Conservation (phyloP, 176 grass and related monocot species). For the Puya raimondii region DNA sequence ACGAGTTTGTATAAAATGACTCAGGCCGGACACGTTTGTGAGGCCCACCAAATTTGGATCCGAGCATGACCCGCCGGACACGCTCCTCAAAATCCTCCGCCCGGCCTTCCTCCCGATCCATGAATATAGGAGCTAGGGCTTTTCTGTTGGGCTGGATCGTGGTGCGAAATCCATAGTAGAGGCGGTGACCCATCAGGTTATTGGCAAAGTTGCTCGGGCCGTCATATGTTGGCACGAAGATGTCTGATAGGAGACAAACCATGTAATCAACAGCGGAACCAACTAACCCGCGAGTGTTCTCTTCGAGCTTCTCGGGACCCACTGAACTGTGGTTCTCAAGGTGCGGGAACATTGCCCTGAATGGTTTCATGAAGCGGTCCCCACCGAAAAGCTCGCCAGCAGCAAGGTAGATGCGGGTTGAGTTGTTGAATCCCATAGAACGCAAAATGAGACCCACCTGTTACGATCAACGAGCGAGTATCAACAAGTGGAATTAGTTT, state of each 20-base stretch:
- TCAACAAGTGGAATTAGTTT: not conserved
- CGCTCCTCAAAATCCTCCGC: constrained; percentile 55
- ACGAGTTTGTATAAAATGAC: constrained; percentile 89
- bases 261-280: constrained; percentile 96
- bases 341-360: constrained; percentile 60
- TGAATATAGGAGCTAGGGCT: constrained; percentile 74
- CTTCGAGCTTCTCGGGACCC: constrained; percentile 67
- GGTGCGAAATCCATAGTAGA: constrained; percentile 87
- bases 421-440: constrained; percentile 75
- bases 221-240: constrained; percentile 90
- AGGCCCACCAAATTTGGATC: constrained; percentile 56
- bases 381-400: constrained; percentile 86
- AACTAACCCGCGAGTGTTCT: constrained; percentile 51
- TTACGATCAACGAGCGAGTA: constrained; percentile 14
- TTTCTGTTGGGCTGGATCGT: constrained; percentile 83
- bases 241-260: constrained; percentile 90
- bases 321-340: constrained; percentile 67
- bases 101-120: constrained; percentile 72
- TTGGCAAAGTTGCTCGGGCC: constrained; percentile 98
- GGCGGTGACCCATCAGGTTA: constrained; percentile 90
- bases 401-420: constrained; percentile 81
- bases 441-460: constrained; percentile 76
- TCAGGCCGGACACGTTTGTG: constrained; percentile 64
- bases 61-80: constrained; percentile 67
- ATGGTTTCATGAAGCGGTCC: constrained; percentile 87